Conservation (phyloP, 2,329 filamentous ascomycete species). For the Scytalidium lignicola region DNA sequence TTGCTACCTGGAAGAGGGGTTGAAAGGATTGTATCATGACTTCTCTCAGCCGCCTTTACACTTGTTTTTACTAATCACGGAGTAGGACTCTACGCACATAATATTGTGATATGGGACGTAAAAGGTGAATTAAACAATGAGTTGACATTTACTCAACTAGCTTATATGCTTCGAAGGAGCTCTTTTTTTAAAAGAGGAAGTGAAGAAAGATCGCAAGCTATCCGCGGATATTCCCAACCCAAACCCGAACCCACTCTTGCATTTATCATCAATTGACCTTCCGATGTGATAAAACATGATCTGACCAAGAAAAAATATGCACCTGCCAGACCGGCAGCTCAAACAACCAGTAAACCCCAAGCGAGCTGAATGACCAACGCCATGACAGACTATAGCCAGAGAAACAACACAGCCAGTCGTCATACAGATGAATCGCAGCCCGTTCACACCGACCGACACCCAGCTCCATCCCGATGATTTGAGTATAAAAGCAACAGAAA, state of each 20-base stretch:
- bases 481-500: slow-evolving; percentile 16
- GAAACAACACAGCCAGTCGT: slow-evolving; percentile 17
- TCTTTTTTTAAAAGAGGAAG: background rate
- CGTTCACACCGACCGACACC: slow-evolving; percentile 26
- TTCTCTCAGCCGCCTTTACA: no score
- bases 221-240: background rate
- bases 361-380: slow-evolving; percentile 16
- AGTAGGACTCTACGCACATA: no score
- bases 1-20: no score
- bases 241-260: slow-evolving; percentile 12
- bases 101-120: background rate
- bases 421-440: slow-evolving; percentile 23
- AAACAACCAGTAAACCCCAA: slow-evolving; percentile 15
- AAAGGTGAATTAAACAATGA: background rate
- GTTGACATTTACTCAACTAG: background rate
- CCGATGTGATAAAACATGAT: slow-evolving; percentile 21
- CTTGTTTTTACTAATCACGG: no score
- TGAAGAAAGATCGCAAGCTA: background rate
- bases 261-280: slow-evolving; percentile 20
- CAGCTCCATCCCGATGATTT: slow-evolving; percentile 12
- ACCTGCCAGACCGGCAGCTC: slow-evolving; percentile 22
- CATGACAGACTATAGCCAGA: slow-evolving; percentile 9
- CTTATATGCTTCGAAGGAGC: background rate
- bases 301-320: slow-evolving; percentile 19
- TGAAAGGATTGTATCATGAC: no score